These are phyloP conservation scores for Chondrostereum purpureum DNA, from an alignment of 1,284 basidiomycete genomes.

Conservation along the genomic window DNA sequence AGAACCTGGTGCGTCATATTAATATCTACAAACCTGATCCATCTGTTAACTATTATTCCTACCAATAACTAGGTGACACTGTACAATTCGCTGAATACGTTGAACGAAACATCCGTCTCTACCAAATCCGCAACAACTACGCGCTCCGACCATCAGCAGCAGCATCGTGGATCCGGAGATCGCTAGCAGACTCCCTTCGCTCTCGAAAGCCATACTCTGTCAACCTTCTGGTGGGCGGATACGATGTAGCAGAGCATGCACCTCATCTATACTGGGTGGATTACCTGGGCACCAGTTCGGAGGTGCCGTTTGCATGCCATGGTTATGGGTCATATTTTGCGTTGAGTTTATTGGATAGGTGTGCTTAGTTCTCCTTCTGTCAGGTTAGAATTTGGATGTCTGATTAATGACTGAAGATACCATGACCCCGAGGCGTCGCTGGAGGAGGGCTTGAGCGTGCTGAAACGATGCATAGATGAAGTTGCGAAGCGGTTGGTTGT, in stretches of 20 bases:
- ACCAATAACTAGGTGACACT: slow-evolving; percentile 70
- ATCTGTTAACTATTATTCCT: slow-evolving; percentile 4
- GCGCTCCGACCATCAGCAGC: slow-evolving; percentile 87
- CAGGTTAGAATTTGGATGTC: too few relatives aligned
- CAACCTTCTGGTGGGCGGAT: slow-evolving; percentile 90
- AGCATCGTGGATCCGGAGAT: slow-evolving; percentile 90
- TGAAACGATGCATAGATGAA: slow-evolving; percentile 86
- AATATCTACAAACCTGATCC: slow-evolving; percentile 1
- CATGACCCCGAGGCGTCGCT: slow-evolving; percentile 79
- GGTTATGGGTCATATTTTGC: slow-evolving; percentile 94
- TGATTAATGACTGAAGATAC: slow-evolving; percentile 45
- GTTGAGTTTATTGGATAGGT: slow-evolving; percentile 88
- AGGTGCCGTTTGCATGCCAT: slow-evolving; percentile 92
- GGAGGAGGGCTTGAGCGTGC: slow-evolving; percentile 79
- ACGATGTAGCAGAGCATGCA: slow-evolving; percentile 61
- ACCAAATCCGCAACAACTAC: slow-evolving; percentile 92
- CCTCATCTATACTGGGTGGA: slow-evolving; percentile 95
- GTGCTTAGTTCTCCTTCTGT: slow-evolving; percentile 19
- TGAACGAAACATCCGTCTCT: slow-evolving; percentile 92
- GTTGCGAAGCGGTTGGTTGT: slow-evolving; percentile 83
- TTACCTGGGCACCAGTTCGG: slow-evolving; percentile 85
- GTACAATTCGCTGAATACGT: slow-evolving; percentile 96
- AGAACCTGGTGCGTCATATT: slow-evolving; percentile 82
- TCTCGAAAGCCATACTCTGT: slow-evolving; percentile 87
- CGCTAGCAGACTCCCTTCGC: slow-evolving; percentile 85